Conservation (phyloP, 176 grass and related monocot genomes). For the Guadua angustifolia region DNA sequence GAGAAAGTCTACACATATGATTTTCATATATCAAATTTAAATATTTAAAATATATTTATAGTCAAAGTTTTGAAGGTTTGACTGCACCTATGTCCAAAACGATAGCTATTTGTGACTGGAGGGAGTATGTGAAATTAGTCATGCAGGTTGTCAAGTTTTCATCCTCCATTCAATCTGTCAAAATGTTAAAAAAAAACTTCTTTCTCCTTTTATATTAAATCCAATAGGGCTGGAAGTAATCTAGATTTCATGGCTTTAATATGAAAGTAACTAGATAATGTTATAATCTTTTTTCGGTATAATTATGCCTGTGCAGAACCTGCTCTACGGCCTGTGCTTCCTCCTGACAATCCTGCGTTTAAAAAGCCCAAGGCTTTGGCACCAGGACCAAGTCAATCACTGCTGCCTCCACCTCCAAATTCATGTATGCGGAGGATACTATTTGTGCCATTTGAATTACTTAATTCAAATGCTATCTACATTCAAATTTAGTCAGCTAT, state of each 20-base stretch:
- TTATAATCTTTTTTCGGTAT: slow-evolving; percentile 21
- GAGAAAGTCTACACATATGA: no score
- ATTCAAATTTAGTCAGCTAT: slow-evolving; percentile 26
- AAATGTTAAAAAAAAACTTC: slow-evolving; percentile 32
- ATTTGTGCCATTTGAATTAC: slow-evolving; percentile 31
- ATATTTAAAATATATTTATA: no score
- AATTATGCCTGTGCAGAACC: slow-evolving; percentile 58
- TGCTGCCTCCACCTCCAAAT: slow-evolving; percentile 70
- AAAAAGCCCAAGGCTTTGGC: slow-evolving; percentile 52
- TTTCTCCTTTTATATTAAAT: slow-evolving; percentile 25
- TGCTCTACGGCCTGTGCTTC: slow-evolving; percentile 42
- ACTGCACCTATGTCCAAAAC: no score
- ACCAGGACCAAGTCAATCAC: slow-evolving; percentile 51
- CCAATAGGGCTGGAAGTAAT: slow-evolving; percentile 20
- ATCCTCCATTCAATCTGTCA: slow-evolving; percentile 41
- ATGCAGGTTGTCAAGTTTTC: slow-evolving; percentile 45
- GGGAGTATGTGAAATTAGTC: slow-evolving; percentile 2
- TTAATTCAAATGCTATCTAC: slow-evolving; percentile 16
- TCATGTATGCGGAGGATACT: slow-evolving; percentile 58
- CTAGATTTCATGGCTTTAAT: background rate
- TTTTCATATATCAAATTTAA: no score
- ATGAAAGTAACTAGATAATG: background rate
- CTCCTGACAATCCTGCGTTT: slow-evolving; percentile 44
- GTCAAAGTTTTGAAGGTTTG: no score
- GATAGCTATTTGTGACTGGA: no score